Evolutionary conservation across 2,329 filamentous ascomycete species (phyloP).

Genomic region (Aspergillus puulaauensis): DNA sequence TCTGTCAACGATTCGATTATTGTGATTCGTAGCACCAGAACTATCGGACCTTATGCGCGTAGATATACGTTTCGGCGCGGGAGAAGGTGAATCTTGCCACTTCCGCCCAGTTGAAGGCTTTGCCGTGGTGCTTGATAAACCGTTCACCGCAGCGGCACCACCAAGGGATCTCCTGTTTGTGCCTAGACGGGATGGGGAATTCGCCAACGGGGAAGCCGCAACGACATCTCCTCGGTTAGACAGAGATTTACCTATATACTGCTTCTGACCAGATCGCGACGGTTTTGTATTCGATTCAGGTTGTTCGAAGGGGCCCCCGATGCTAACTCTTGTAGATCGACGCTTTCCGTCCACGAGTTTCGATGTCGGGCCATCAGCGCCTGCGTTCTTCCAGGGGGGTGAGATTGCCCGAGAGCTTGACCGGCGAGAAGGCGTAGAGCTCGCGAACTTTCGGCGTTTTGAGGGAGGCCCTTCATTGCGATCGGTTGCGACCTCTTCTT

Average conservation of each 20-base stretch:
- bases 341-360: slow-evolving; percentile 66
- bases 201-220: slow-evolving; percentile 33
- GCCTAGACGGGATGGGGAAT: slow-evolving; percentile 27
- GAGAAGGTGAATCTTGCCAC: slow-evolving; percentile 26
- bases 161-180: slow-evolving; percentile 30
- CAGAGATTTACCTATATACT: slow-evolving; percentile 31
- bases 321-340: slow-evolving; percentile 59
- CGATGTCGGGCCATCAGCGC: slow-evolving; percentile 82
- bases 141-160: slow-evolving; percentile 32
- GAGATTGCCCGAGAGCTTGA: slow-evolving; percentile 55
- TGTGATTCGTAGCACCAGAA: slow-evolving; percentile 19
- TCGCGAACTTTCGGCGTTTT: slow-evolving; percentile 47
- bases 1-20: slow-evolving; percentile 18
- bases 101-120: slow-evolving; percentile 24
- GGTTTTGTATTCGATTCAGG: slow-evolving; percentile 49
- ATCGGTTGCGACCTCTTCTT: slow-evolving; percentile 27
- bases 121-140: slow-evolving; percentile 27
- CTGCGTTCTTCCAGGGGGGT: slow-evolving; percentile 89
- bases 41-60: slow-evolving; percentile 32
- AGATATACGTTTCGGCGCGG: slow-evolving; percentile 25
- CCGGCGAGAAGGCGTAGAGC: slow-evolving; percentile 32
- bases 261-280: slow-evolving; percentile 42
- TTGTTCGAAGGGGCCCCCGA: slow-evolving; percentile 47
- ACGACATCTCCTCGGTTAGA: slow-evolving; percentile 24
- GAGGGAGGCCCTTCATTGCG: slow-evolving; percentile 41